Evolutionary conservation across 2,329 filamentous ascomycete genomes (phyloP).

Genomic region (Aspergillus sp.): DNA sequence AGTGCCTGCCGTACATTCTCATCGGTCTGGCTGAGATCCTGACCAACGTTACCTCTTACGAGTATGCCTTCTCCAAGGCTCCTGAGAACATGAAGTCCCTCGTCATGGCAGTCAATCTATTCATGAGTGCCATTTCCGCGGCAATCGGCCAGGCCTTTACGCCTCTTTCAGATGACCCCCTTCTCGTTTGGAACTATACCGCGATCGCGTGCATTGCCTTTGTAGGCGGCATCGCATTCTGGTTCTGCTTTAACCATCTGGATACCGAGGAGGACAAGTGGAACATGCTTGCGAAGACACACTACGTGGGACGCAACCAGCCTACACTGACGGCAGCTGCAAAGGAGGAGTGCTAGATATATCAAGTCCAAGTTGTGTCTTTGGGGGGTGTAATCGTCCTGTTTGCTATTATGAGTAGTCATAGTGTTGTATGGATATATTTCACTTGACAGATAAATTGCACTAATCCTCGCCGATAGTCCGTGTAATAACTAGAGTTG

Average conservation of each 20-base stretch:
- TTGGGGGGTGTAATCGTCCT: no score
- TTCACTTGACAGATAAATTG: no score
- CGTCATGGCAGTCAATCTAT: constrained; percentile 67
- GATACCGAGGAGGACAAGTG: constrained; percentile 68
- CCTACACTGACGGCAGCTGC: not conserved
- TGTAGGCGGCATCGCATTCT: constrained; percentile 65
- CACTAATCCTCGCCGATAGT: no score
- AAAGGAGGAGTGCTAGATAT: no score
- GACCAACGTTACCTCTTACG: constrained; percentile 62
- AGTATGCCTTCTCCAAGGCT: constrained; percentile 76
- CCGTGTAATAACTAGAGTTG: no score
- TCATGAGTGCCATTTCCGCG: constrained; percentile 68
- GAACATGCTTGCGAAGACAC: constrained; percentile 48
- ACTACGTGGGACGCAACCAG: constrained; percentile 1
- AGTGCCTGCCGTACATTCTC: constrained; percentile 51
- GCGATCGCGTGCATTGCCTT: constrained; percentile 62
- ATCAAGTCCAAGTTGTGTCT: no score
- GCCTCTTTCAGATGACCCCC: constrained; percentile 61
- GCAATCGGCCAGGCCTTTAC: constrained; percentile 70
- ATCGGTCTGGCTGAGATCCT: constrained; percentile 60
- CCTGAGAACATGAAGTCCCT: constrained; percentile 78
- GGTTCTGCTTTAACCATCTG: constrained; percentile 65
- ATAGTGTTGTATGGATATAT: no score
- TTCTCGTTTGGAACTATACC: constrained; percentile 72
- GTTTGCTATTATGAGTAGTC: no score